Percentiles rank a stretch among this genome's conserved stretches.
phyloP scores from a whole-genome alignment of 805 yeast species.

The Henningerozyma blattae region DNA sequence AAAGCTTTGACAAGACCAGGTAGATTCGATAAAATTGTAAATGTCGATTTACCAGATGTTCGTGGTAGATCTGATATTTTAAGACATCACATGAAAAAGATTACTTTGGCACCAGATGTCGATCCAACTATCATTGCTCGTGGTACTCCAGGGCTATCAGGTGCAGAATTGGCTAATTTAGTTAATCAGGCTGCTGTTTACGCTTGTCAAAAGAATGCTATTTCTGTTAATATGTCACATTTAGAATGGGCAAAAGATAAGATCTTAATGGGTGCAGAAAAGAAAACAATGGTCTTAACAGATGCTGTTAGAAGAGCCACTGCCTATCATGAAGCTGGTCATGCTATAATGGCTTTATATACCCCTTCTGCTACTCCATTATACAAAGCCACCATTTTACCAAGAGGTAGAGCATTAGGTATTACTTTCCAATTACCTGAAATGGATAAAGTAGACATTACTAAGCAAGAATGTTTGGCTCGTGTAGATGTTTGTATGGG shows the following conservation, averaged over 20 bases:
- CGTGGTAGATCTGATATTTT: slow-evolving; percentile 92
- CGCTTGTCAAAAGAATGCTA: slow-evolving; percentile 88
- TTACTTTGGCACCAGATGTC: slow-evolving; percentile 73
- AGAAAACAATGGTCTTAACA: slow-evolving; percentile 94
- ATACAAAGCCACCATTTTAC: slow-evolving; percentile 93
- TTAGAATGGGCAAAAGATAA: slow-evolving; percentile 99
- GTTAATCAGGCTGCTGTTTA: slow-evolving; percentile 97
- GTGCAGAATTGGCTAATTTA: slow-evolving; percentile 91
- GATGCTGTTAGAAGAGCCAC: slow-evolving; percentile 90
- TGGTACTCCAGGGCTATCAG: slow-evolving; percentile 97
- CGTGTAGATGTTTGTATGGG: slow-evolving; percentile 97
- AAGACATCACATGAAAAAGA: slow-evolving; percentile 82
- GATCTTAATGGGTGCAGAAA: slow-evolving; percentile 95
- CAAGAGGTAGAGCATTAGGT: slow-evolving; percentile 95
- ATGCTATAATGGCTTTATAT: slow-evolving; percentile 94
- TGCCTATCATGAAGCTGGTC: slow-evolving; percentile 99
- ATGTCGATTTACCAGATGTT: slow-evolving; percentile 94
- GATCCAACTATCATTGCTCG: slow-evolving; percentile 87
- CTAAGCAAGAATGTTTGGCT: slow-evolving; percentile 80
- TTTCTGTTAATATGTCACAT: slow-evolving; percentile 80
- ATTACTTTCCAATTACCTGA: slow-evolving; percentile 96
- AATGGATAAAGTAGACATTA: slow-evolving; percentile 93
- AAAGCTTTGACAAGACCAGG: slow-evolving; percentile 98
- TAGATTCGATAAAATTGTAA: slow-evolving; percentile 89
- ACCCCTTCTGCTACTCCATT: slow-evolving; percentile 90